Evolutionary conservation across 176 grass and related monocot genomes (phyloP), one percentile per base, ranked within the genome.

Genomic region (Musa beccarii): DNA sequence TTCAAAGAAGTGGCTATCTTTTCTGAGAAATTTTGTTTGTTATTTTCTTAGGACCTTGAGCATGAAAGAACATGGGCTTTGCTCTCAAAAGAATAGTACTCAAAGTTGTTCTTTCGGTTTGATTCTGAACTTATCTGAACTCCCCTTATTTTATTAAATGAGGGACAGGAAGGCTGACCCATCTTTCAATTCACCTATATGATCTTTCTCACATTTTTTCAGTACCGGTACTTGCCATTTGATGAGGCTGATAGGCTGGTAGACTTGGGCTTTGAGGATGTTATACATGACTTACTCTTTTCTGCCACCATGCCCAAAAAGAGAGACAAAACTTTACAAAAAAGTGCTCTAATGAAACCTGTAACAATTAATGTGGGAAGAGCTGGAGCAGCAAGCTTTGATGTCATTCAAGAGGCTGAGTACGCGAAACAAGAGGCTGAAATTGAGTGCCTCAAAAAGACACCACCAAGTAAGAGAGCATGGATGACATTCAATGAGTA

Each of bases 231-330:
- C 53, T 72, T 98, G 82, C 93, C 90, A 34, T 73, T 98, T 50
- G 95, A 98, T 87, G 95, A 94, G 84, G 90, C 95, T 56, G 95
- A 98, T 62, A 87, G 95, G 75, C 76, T 98, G 51, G 95, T 98
- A 65, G 95, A 98, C 78, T 79, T 98, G 78, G 90, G 90, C 49
- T 94, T 98, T 76, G 95, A 98, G 83, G 95, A 98, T 73, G 95
- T 93, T 51, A 98, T 94, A 24, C 83, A 89, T 16, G 95, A 94
- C 19, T 76, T 98, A 67, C 90, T 98, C 29, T 98, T 98, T 68
- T 91, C 88, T 74, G 90, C 95, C 24, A 91, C 95, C 25, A 98
- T 98, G 94, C 90, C 94, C 17, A 90, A 91, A 82, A 98, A 43
- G 4, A 98, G 80, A 98, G 93, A 62, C 90, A 91, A 66, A 98